Base-by-base conservation (phyloP, 768 basidiomycete genomes). In the Trametes villosa region DNA sequence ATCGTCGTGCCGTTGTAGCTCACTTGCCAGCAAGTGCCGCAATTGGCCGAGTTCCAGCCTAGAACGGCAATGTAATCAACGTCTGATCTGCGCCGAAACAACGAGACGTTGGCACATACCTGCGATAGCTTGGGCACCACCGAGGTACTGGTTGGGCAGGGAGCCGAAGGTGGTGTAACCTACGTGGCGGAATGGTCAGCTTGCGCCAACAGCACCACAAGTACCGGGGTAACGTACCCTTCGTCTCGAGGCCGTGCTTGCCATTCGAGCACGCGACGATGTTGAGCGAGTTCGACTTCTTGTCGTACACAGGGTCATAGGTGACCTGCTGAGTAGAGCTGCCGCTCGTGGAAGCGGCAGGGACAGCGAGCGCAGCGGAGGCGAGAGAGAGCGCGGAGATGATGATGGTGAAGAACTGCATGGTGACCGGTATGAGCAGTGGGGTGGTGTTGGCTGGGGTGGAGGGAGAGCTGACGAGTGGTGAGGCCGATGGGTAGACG, bases 221-320 rank as follows among this genome's bases (percentile, higher is more conserved):
- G 27, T 3, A 17, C 4, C 7, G 11, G 18, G 5, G 29, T n/a
- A 9, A 20, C 59, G n/a, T 33, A 60, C 59, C 56, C 40, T 71
- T 72, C 26, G 59, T 66, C 57, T 71, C 59, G 1, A 80, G 70
- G 22, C 79, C 79, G 57, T 78, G 67, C 9, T 54, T 0, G 2
- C 78, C 79, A 47, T 71, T 57, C 17, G 79, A 79, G 60, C 78
- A 79, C 5, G 77, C 70, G 11, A 79, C 73, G 0, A 52, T 42
- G 53, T 50, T 11, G 46, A 78, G 71, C 26, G 74, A 67, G 51
- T 68, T 68, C 38, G 0, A 1, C 8, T 44, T 38, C 34, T 71
- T 65, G 64, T 76, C 78, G 52, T 79, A 80, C 11, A 51, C 68
- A 7, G 24, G 34, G 65, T 80, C 79, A 22, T 70, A 80, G 9